Percentiles rank a stretch among this genome's conserved stretches.
Conservation (phyloP, 2,329 filamentous ascomycete species). For the Pseudopyricularia javanii region DNA sequence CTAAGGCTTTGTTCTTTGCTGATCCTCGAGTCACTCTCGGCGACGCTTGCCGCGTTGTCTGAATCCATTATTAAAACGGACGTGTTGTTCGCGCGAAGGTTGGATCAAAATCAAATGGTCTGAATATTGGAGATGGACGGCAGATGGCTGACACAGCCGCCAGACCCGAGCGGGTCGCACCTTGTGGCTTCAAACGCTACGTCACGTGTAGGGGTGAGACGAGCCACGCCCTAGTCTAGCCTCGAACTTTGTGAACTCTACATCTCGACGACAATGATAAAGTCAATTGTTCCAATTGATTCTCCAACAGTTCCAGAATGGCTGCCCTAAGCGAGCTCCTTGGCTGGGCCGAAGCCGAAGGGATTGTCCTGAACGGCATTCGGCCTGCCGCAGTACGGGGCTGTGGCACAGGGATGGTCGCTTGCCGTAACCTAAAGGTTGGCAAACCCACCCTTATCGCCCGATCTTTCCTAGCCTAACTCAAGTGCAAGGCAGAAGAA, state of each 20-base stretch:
- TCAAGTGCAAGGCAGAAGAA: background rate
- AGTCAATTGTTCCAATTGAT: background rate
- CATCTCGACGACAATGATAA: no score
- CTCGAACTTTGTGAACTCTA: no score
- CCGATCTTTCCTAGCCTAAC: background rate
- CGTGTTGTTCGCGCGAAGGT: no score
- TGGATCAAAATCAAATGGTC: no score
- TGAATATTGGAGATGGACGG: no score
- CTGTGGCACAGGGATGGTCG: background rate
- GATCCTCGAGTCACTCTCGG: background rate
- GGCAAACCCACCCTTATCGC: background rate
- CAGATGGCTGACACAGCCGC: no score
- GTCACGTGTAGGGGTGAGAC: no score
- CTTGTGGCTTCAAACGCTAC: no score
- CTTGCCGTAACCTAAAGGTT: background rate
- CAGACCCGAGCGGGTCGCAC: no score
- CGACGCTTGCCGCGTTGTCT: no score
- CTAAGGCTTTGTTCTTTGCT: slow-evolving; percentile 2
- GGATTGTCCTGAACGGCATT: background rate
- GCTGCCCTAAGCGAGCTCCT: background rate
- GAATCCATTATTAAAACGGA: no score
- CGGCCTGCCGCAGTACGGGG: background rate
- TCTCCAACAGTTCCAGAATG: background rate
- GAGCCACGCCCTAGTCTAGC: no score
- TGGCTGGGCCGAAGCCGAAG: background rate